Base-by-base conservation (phyloP, 768 basidiomycete genomes). In the Tylopilus rubrobrunneus region DNA sequence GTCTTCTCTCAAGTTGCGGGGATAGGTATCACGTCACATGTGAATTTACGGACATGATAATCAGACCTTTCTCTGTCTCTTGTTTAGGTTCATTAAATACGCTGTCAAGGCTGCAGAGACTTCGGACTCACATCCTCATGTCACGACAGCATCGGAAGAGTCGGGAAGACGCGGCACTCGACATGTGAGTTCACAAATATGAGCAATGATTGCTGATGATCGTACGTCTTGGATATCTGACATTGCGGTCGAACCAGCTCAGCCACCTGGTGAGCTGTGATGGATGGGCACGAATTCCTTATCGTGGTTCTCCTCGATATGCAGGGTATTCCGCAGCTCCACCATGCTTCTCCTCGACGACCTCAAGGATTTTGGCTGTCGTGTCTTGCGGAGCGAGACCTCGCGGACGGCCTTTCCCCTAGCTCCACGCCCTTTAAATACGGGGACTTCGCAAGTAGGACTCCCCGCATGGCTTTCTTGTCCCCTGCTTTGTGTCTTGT, bases 391-490 rank as follows among this genome's bases (percentile, higher is more conserved):
- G 57, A 54, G 37, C 43, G 50, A 45, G 57, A 51, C 65, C 57
- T 56, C 54, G 37, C 53, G 65, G 55, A 59, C 25, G 34, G 28
- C 40, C 39, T 56, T 55, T 42, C 48, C 54, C 46, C 57, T 53
- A 55, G 27, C 21, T 53, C 66, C 65, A 55, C 41, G 56, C 57
- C 56, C 58, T 61, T 67, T 66, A 66, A 68, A 67, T 63, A 66
- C 56, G 34, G 46, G 23, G 56, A 54, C 51, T 31, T 61, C 59
- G 34, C 48, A 48, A 51, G 56, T 42, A 55, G 34, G 51, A 40
- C 54, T 33, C 46, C 50, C 48, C 49, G 58, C 60, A 56, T 60
- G 65, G 62, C 55, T 60, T 59, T 56, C 65, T 52, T 28, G 60
- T 64, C 56, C 51, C 57, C 45, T 55, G 58, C 64, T 61, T 58